phyloP scores from a whole-genome alignment of 768 basidiomycete genomes.

The Galerina marginata region DNA sequence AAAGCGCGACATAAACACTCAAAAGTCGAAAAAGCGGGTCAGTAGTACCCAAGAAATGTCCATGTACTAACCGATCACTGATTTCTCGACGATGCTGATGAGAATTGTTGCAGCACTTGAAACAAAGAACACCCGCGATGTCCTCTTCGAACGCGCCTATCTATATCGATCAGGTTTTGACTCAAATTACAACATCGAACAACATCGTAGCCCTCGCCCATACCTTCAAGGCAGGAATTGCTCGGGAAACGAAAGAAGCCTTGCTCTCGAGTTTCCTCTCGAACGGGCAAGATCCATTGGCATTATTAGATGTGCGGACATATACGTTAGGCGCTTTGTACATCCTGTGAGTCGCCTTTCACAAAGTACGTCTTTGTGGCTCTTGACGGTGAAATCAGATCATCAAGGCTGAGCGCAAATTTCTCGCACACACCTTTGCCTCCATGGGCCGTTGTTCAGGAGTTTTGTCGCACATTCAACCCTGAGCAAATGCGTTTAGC shows the following conservation, averaged over 20 bases:
- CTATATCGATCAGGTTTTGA: slow-evolving; percentile 23
- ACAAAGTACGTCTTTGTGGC: background rate
- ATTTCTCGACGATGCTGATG: too few relatives aligned
- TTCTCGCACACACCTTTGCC: slow-evolving; percentile 44
- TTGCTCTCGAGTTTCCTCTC: slow-evolving; percentile 58
- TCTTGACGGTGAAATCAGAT: slow-evolving; percentile 41
- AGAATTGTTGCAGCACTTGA: too few relatives aligned
- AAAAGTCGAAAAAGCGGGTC: too few relatives aligned
- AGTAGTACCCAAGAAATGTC: too few relatives aligned
- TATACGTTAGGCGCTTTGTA: slow-evolving; percentile 73
- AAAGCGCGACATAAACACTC: too few relatives aligned
- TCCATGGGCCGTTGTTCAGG: slow-evolving; percentile 45
- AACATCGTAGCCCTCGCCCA: slow-evolving; percentile 45
- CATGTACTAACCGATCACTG: too few relatives aligned
- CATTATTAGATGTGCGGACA: slow-evolving; percentile 54
- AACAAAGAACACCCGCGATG: too few relatives aligned
- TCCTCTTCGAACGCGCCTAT: too few relatives aligned
- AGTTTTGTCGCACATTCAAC: slow-evolving; percentile 68
- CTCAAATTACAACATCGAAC: slow-evolving; percentile 49
- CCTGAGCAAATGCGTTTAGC: slow-evolving; percentile 68
- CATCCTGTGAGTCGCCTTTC: slow-evolving; percentile 62
- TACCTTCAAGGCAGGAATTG: slow-evolving; percentile 48
- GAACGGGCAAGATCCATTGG: slow-evolving; percentile 72
- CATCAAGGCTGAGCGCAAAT: slow-evolving; percentile 55
- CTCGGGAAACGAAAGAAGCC: slow-evolving; percentile 63